Base-by-base conservation (phyloP, 2,329 filamentous ascomycete genomes). In the Penicillium sp. region DNA sequence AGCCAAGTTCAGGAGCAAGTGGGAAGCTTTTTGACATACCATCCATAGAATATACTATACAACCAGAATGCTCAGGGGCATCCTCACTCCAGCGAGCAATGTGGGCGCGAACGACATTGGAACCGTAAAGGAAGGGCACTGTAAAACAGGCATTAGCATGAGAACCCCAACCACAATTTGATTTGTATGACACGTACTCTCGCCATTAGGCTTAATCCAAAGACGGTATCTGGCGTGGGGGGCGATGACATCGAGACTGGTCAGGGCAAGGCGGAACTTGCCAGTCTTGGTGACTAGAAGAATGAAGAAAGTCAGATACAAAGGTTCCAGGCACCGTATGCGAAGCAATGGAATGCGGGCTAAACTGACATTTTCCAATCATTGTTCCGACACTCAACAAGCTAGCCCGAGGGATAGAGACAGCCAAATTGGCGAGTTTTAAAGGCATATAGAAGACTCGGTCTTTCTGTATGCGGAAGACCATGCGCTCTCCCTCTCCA, bases 191-290 rank as follows among this genome's bases (percentile, higher is more conserved):
- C 11, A 42, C 39, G 11, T 22, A 42, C 39, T 96, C 26, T 96
- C 93, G 65, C 95, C 95, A 77, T 98, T 98, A 58, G 88, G 85
- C 78, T 96, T 96, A 65, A 99, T 88, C 92, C 93, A 98, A 67
- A 98, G 87, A 85, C 98, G 98, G 79, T 96, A 96, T 58, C 95
- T 84, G 45, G 93, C 93, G 75, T 97, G 91, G 64, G 91, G 89
- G 56, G 93, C 90, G 64, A 99, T 89, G 62, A 97, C 85, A 62
- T 92, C 89, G 57, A 99, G 82, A n/a, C 85, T 90, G 1, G 93
- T 98, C 71, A 98, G 90, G 79, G 97, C 93, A 54, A 99, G 82
- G 52, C 93, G 83, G 80, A 99, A 98, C 76, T 98, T 97, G 62
- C 92, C 91, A 4, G 92, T 90, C 82, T 97, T 98, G 60, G 93